Evolutionary conservation across 2,329 filamentous ascomycete species (phyloP), one percentile per base, ranked within the genome.

Genomic region (Cadophora malorum): DNA sequence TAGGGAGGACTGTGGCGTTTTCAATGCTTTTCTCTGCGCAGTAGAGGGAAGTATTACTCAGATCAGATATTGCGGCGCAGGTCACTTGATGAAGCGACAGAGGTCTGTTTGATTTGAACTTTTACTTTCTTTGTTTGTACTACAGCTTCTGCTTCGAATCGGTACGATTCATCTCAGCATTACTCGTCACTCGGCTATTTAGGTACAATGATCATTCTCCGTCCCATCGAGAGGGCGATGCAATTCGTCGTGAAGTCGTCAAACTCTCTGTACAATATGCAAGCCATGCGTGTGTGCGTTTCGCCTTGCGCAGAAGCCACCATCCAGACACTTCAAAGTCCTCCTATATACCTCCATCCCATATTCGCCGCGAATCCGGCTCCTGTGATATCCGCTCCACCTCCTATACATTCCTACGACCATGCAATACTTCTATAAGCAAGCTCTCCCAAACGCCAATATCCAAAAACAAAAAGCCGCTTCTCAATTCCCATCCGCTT

Each of bases 181-280:
- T 55, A 55, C 25, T 55, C 25, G 28, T 19, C 8, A 55, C 52
- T 55, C 52, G 33, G 28, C 52, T 55, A 33, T 14, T 28, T 33
- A 55, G 52, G 19, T n/a, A 55, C 12, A 55, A 55, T 25, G 25
- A 55, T 55, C n/a, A 28, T 23, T 28, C 28, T 19, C 4, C 52
- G 2, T 49, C 45, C 52, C 28, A 7, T 55, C 23, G 14, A 58
- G 1, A 21, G 8, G 49, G 33, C 33, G n/a, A 53, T 38, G 6
- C 33, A 19, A 49, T 53, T n/a, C 19, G 16, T 56, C 62, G 28
- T 64, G 33, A 64, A 55, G 28, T 64, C 62, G 10, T 64, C 62
- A 56, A 21, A 47, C 47, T 64, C 23, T 64, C 33, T 64, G 23
- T 64, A 64, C 35, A 64, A 28, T 56, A 56, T 62, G 59, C 59